Evolutionary conservation across 2,329 filamentous ascomycete species (phyloP), one percentile per base, ranked within the genome.

Genomic region (Fonsecaea pedrosoi): DNA sequence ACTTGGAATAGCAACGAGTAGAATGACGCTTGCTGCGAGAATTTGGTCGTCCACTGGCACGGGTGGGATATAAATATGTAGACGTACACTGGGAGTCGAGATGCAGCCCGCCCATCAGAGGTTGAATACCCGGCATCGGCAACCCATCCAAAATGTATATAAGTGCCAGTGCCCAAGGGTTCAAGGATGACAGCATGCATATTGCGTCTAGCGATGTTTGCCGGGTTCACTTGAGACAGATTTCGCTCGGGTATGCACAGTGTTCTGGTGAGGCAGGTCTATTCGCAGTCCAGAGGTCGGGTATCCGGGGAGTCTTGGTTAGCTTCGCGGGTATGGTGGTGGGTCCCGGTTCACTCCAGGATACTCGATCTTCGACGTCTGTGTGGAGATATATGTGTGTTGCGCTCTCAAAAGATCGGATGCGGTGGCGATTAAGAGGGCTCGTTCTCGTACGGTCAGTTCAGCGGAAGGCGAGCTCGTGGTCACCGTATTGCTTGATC

Each of bases 201-300:
- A 15, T 40, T 13, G 15, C 37, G 3, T 40, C 37, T 40, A 0
- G 13, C 37, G 5, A 40, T 15, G 37, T 40, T 40, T 1, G 37
- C 5, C 37, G 37, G 86, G 84, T 30, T 40, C 9, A 15, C 30
- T 40, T 40, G 37, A 15, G 15, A 3, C 3, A 42, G 40, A n/a
- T n/a, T 42, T 18, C 40, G n/a, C 15, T 42, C 13, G 15, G 40
- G 40, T 42, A 42, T 42, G 15, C 40, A n/a, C 40, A 42, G 4
- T 15, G 1, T 15, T n/a, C 40, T 42, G 13, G 15, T 7, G 5
- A 42, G 13, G 15, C 15, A 6, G n/a, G 15, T 18, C 40, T 4
- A n/a, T n/a, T 42, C n/a, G 40, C 7, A 4, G 13, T 42, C 40
- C 4, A 4, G 13, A 15, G 2, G 15, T 18, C n/a, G 40, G 40